Percentiles rank a stretch among this genome's conserved stretches.
phyloP scores from a whole-genome alignment of 208 protist species.

The Wallacemonas rigidus region DNA sequence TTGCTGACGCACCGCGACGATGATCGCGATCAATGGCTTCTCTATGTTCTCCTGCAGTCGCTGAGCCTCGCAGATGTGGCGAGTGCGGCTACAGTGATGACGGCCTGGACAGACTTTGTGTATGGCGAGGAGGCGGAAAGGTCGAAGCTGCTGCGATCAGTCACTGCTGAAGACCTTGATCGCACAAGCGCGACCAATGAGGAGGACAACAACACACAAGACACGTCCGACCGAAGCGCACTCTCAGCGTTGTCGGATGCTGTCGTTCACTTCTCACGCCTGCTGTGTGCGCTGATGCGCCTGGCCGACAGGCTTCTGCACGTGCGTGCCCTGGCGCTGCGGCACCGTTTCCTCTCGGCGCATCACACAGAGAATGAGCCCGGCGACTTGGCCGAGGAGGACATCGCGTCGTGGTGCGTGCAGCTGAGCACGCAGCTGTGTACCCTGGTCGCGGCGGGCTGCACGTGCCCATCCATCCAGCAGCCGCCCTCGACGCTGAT shows the following conservation, averaged over 20 bases:
- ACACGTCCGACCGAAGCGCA: neutral
- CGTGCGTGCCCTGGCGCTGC: constrained; percentile 1
- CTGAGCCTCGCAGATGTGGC: neutral
- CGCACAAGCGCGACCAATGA: neutral
- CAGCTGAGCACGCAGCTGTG: constrained; percentile 16
- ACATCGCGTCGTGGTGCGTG: neutral
- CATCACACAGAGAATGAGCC: neutral
- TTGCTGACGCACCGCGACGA: too few species aligned
- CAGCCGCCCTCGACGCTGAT: constrained; percentile 6
- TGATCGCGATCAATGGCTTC: neutral
- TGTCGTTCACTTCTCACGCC: neutral
- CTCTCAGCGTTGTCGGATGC: too few species aligned
- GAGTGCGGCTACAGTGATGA: neutral
- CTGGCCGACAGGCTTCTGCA: constrained; percentile 5
- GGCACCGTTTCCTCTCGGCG: neutral
- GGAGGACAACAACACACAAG: neutral
- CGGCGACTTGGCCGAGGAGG: neutral
- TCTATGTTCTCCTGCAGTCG: neutral
- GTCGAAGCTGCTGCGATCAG: too few species aligned
- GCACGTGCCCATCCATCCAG: neutral
- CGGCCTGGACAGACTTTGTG: constrained; percentile 11
- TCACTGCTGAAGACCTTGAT: too few species aligned
- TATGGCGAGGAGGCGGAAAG: neutral
- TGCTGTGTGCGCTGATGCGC: neutral
- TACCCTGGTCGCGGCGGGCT: neutral